Evolutionary conservation across 495 filamentous ascomycete genomes (phyloP), one percentile per base, ranked within the genome.

Genomic region (Xylaria telfairii): DNA sequence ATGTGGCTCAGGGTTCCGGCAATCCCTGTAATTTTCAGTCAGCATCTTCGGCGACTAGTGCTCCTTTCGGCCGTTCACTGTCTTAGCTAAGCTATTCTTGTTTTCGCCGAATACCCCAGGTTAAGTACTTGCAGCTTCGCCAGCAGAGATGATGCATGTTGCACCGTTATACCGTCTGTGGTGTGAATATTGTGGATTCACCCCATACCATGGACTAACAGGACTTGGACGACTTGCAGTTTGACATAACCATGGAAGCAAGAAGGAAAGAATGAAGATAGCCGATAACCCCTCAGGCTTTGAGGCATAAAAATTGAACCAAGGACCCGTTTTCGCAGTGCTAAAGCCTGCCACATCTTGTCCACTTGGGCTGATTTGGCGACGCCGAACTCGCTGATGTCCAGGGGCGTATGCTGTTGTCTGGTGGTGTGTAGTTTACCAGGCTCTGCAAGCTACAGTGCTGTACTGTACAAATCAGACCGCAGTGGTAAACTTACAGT

Each of bases 21-120:
- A 10, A 62, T 62, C 59, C 59, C 37, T 41, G 59, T 62, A n/a
- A 26, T 62, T 62, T 28, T 28, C 59, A 59, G 59, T 62, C 59
- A 61, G 19, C 37, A 42, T 41, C 59, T 30, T 62, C 59, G 59
- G 59, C 37, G 59, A 62, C 59, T 28, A 62, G 37, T 62, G 37
- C 59, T 62, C 59, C 59, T 62, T 62, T 42, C 17, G 59, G 59
- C 59, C 21, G 37, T 62, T 42, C 42, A 3, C 26, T 9, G 37
- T 37, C 37, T 59, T 21, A n/a, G n/a, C n/a, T n/a, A n/a, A n/a
- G n/a, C n/a, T 57, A 54, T 59, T 21, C 32, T 3, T 59, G 56
- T 21, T 37, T 59, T 37, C 56, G 37, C n/a, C 19, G 28, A 2
- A 57, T 28, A 13, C 4, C 15, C 53, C 13, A 28, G 53, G 53